Conservation (phyloP, 371 early-diverging fungal genomes). For the Lichtheimia ramosa region DNA sequence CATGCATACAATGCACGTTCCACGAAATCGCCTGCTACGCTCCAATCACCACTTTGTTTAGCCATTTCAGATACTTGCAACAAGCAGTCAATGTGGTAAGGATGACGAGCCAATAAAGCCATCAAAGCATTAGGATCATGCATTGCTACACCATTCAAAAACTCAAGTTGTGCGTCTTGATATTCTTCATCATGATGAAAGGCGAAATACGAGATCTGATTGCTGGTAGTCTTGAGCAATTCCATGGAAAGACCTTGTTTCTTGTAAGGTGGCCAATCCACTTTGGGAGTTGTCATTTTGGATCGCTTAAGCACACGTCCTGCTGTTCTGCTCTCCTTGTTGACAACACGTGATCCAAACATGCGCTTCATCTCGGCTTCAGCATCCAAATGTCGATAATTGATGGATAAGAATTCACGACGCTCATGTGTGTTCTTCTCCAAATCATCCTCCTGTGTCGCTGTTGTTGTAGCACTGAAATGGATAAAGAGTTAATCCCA, state of each 20-base stretch:
- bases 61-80: slow-evolving; percentile 84
- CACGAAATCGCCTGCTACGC: slow-evolving; percentile 75
- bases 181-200: slow-evolving; percentile 73
- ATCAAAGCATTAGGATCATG: slow-evolving; percentile 79
- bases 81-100: slow-evolving; percentile 85
- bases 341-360: slow-evolving; percentile 85
- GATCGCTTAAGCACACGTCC: slow-evolving; percentile 53
- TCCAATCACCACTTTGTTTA: slow-evolving; percentile 79
- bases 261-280: slow-evolving; percentile 76
- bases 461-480: slow-evolving; percentile 1
- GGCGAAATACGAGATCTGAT: slow-evolving; percentile 56
- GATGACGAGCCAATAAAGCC: slow-evolving; percentile 67
- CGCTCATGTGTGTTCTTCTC: slow-evolving; percentile 22
- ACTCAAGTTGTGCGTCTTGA: slow-evolving; percentile 71
- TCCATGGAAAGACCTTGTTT: slow-evolving; percentile 78
- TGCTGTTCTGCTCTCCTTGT: slow-evolving; percentile 49
- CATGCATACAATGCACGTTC: slow-evolving; percentile 84
- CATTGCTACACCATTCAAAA: slow-evolving; percentile 68
- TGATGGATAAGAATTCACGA: slow-evolving; percentile 59
- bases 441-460: neutral
- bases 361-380: slow-evolving; percentile 86
- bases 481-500: too few relatives aligned
- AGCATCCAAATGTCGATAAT: slow-evolving; percentile 73
- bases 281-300: slow-evolving; percentile 70
- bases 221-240: slow-evolving; percentile 40